Base-by-base conservation (phyloP, 192 early-diverging fungal species). In the Allomyces arbusculus region DNA sequence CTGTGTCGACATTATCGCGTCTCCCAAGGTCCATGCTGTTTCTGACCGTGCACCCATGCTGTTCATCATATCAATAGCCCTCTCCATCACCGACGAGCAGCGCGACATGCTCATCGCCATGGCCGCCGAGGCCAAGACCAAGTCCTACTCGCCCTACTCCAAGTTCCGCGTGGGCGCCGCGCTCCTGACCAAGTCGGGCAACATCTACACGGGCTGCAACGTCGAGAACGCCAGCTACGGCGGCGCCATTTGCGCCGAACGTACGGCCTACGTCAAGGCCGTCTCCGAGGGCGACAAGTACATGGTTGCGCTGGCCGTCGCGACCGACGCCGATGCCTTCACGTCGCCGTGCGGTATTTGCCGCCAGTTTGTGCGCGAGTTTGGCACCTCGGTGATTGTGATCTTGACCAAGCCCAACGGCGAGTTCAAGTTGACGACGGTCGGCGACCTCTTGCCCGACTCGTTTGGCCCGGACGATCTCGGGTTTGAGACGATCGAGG, bases 221-320 rank as follows among this genome's bases (percentile, higher is more conserved):
- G 78, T 84, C 23, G 82, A 84, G 69, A 82, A 76, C 63, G 82
- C 82, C 4, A 75, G 72, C 6, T 81, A 81, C 65, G 81, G 70
- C 12, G 69, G 74, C 14, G 67, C 75, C 44, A 77, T 79, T 58
- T 82, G 81, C 65, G 81, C 77, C 23, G 82, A 83, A 66, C 72
- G 79, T 11, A 83, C 82, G 7, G 82, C 79, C 12, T 73, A 79
- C 62, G 74, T 79, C 14, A 83, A 83, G 67, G 82, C 82, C 16
- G 78, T 83, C 23, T 72, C 72, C 66, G 78, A 81, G 63, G 82
- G 82, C 44, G 72, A 78, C 16, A 20, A 62, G 9, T 61, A 65
- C 64, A 82, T 81, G 67, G 19, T 73, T 25, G 79, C 78, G 10
- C 65, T 80, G 28, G 76, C 70, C n/a, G 73, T 83, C 44, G 70